phyloP scores from a whole-genome alignment of 23 red algal species.

The Cyanidioschyzon merolae region DNA sequence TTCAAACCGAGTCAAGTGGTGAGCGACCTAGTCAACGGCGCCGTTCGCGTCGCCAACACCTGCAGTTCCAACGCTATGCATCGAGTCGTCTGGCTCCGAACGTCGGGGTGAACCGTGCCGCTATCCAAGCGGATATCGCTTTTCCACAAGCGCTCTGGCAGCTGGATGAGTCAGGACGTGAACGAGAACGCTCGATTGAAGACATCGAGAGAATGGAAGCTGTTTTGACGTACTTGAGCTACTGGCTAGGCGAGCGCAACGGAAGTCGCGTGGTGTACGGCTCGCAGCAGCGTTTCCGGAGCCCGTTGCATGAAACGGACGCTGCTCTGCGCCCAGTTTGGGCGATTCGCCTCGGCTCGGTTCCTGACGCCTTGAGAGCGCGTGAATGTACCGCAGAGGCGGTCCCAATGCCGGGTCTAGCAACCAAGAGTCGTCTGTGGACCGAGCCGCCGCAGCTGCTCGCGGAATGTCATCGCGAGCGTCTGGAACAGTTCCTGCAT shows the following conservation, averaged over 20 bases:
- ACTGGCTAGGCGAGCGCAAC: not conserved
- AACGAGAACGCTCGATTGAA: not conserved
- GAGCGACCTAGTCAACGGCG: not conserved
- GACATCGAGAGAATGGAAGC: not conserved
- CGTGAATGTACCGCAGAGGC: not conserved
- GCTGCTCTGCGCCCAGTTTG: not conserved
- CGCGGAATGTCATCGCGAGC: not conserved
- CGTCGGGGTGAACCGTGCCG: not conserved
- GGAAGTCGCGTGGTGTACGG: not conserved
- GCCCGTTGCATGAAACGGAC: not conserved
- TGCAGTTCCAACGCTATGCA: not conserved
- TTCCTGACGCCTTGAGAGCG: not conserved
- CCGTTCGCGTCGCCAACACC: not conserved
- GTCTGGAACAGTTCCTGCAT: not conserved
- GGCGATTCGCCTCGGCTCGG: not conserved
- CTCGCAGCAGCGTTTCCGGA: not conserved
- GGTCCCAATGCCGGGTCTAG: not conserved
- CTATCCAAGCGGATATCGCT: not conserved
- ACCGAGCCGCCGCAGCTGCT: not conserved
- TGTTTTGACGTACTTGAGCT: not conserved
- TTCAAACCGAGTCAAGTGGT: not conserved
- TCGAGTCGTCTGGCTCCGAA: not conserved
- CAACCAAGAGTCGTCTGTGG: not conserved
- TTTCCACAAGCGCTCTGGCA: not conserved
- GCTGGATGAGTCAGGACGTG: not conserved